Base-by-base conservation (phyloP, 805 yeast species). In the Suhomyces canberraensis region DNA sequence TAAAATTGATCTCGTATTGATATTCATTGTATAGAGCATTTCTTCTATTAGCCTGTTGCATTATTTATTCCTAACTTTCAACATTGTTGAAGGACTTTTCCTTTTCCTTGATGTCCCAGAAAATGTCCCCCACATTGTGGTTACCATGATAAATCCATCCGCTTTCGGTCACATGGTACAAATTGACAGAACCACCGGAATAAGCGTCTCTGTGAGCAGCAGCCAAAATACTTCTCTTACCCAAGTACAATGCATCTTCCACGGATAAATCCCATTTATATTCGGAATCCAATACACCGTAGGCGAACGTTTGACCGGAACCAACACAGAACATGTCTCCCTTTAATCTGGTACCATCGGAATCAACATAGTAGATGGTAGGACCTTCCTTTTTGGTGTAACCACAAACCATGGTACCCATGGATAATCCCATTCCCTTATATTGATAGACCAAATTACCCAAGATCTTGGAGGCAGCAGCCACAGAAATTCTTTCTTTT, bases 351-450 rank as follows among this genome's bases (percentile, higher is more conserved):
- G 97, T 84, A 36, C 98, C 98, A 58, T 93, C 98, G 18, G 95
- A 85, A 66, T 93, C 98, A 25, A 93, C 98, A 52, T 93, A 93
- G 66, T 82, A 93, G 37, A 93, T 84, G 17, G 96, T 80, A 33
- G 98, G 98, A 13, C 96, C 96, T 60, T 90, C 97, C 52, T 87
- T 85, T 56, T 86, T 81, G 16, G 98, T 91, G 64, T 84, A 87
- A 16, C 98, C 98, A 73, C 98, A 93, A 50, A 93, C 75, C 98
- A 93, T 93, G 3, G 98, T 93, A 61, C 98, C 98, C 98, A 93
- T 93, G 11, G 95, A 84, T 44, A 93, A 74, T n/a, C 98, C 98
- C 79, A 90, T 85, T 37, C 98, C 98, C 66, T 93, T 93, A 70
- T 93, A 93, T 50, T 80, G 78, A 64, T 90, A 93, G 15, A 90